A percentile compares a stretch with the other conserved stretches of the same genome.
phyloP scores from a whole-genome alignment of 163 green algal species.

The Chloromonas sp. region DNA sequence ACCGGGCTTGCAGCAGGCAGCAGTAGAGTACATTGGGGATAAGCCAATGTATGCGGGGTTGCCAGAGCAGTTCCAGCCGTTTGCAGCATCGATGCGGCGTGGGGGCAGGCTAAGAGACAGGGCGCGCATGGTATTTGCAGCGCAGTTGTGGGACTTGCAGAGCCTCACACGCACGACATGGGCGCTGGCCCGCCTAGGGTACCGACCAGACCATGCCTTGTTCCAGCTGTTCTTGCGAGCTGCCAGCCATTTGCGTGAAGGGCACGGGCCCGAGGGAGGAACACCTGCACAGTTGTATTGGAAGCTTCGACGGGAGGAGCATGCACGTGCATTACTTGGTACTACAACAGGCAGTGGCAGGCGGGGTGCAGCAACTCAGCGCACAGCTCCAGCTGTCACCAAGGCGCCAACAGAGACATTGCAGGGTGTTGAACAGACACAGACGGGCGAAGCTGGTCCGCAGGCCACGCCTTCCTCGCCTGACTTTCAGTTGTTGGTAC shows the following conservation, averaged over 20 bases:
- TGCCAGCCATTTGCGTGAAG: neutral
- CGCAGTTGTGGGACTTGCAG: neutral
- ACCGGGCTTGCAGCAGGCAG: neutral
- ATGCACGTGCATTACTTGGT: neutral
- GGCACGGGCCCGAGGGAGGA: neutral
- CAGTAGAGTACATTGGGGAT: too few species aligned
- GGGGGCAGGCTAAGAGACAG: neutral
- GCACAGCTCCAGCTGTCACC: neutral
- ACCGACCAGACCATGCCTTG: constrained; percentile 9
- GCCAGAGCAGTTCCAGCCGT: neutral
- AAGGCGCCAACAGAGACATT: neutral
- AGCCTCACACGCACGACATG: constrained; percentile 7
- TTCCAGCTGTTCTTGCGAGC: neutral
- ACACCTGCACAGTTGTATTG: neutral
- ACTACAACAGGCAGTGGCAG: neutral
- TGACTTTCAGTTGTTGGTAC: neutral
- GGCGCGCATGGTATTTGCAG: neutral
- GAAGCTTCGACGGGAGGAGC: neutral
- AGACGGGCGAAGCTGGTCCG: too few species aligned
- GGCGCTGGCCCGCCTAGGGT: constrained; percentile 18
- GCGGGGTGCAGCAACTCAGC: neutral
- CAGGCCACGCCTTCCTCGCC: neutral
- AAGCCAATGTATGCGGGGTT: too few species aligned
- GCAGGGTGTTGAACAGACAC: neutral
- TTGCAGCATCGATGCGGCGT: neutral